phyloP scores from a whole-genome alignment of 1,139 yeast species.

The Kodamaea suecica region DNA sequence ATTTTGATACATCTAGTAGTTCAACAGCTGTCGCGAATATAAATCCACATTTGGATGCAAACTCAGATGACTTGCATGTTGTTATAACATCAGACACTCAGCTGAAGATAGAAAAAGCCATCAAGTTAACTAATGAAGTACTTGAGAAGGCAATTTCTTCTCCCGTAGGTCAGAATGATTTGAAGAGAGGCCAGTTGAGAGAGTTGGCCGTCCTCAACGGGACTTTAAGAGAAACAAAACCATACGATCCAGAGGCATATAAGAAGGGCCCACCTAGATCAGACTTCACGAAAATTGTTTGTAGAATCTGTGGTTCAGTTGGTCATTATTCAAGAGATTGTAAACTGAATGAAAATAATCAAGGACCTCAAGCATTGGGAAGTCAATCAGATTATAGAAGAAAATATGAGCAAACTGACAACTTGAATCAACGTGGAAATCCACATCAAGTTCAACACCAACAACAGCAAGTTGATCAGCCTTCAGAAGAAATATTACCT shows the following conservation, averaged over 20 bases:
- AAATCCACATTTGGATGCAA: constrained; percentile 25
- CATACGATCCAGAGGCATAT: constrained; percentile 57
- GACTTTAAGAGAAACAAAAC: constrained; percentile 81
- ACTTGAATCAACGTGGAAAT: neutral
- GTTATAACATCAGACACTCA: constrained; percentile 81
- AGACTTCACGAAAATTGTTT: constrained; percentile 60
- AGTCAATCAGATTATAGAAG: neutral
- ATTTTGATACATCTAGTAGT: constrained; percentile 18
- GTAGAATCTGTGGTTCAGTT: constrained; percentile 72
- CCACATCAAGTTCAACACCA: constrained; percentile 1
- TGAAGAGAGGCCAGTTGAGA: constrained; percentile 85
- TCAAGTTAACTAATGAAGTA: constrained; percentile 69
- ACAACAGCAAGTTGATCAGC: neutral
- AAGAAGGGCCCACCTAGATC: constrained; percentile 36
- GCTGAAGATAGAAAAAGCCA: constrained; percentile 73
- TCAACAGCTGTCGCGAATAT: constrained; percentile 20
- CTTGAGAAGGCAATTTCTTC: constrained; percentile 80
- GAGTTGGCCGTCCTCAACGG: constrained; percentile 94
- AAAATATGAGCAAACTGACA: constrained; percentile 11
- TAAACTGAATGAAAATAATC: constrained; percentile 27
- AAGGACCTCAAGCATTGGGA: too few relatives aligned
- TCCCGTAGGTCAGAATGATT: constrained; percentile 90
- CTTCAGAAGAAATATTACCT: constrained; percentile 10
- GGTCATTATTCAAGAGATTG: constrained; percentile 94
- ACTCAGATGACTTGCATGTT: constrained; percentile 79